Percentiles rank a stretch among this genome's conserved stretches.
Evolutionary conservation across 2,329 filamentous ascomycete genomes (phyloP).

Genomic region (Aspergillus sp.): DNA sequence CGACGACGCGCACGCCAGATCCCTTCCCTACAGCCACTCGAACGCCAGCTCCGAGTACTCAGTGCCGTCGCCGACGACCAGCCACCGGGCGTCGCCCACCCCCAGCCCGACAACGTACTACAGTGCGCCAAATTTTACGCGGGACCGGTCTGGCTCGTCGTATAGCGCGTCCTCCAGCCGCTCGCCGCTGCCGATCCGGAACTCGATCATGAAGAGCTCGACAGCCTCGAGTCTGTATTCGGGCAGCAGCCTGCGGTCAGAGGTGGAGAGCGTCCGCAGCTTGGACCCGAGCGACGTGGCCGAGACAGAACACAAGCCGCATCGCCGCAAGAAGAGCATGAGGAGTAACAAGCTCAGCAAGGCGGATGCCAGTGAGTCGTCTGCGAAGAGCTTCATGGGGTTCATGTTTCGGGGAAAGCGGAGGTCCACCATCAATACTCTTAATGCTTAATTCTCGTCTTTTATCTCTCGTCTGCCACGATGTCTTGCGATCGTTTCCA

Average conservation of each 20-base stretch:
- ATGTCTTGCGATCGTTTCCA: background rate
- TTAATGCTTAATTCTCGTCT: conserved; percentile 18
- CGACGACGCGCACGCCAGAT: conserved; percentile 15
- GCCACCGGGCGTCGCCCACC: conserved; percentile 18
- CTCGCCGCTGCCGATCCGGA: conserved; percentile 22
- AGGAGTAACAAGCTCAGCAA: conserved; percentile 12
- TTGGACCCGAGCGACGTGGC: conserved; percentile 10
- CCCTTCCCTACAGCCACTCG: conserved; percentile 17
- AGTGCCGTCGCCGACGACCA: conserved; percentile 7
- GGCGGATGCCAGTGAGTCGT: conserved; percentile 7
- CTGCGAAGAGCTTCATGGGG: conserved; percentile 20
- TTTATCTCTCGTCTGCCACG: background rate
- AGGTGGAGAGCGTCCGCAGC: conserved; percentile 18
- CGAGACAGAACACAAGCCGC: conserved; percentile 10
- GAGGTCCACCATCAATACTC: conserved; percentile 17
- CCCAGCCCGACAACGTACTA: conserved; percentile 19
- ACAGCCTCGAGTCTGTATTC: conserved; percentile 24
- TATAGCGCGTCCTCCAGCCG: conserved; percentile 24
- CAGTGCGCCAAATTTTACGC: conserved; percentile 18
- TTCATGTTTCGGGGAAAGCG: conserved; percentile 20
- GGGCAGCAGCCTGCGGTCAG: conserved; percentile 28
- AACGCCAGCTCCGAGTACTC: conserved; percentile 17
- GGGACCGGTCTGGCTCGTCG: conserved; percentile 19
- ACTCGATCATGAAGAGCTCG: conserved; percentile 27
- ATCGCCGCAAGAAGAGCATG: conserved; percentile 18